Conservation (phyloP, 2,329 filamentous ascomycete genomes). For the Sphaerostilbella broomeana region DNA sequence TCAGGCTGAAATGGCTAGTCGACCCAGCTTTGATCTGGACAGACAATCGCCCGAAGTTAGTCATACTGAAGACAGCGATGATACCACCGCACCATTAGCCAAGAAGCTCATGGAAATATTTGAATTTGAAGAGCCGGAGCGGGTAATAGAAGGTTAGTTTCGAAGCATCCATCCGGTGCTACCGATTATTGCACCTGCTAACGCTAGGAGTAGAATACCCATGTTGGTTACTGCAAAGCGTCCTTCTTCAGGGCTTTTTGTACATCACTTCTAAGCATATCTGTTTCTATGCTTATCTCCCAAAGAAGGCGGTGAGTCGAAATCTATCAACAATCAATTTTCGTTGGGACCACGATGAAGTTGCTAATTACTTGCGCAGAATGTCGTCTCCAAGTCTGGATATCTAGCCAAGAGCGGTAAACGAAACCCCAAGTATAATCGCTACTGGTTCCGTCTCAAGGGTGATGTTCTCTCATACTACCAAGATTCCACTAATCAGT, state of each 20-base stretch:
- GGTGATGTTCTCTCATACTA: constrained; percentile 91
- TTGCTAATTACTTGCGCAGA: constrained; percentile 36
- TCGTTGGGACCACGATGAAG: background rate
- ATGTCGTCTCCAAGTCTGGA: constrained; percentile 75
- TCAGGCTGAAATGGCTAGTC: constrained; percentile 53
- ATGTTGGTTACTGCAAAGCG: constrained; percentile 87
- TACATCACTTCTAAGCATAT: constrained; percentile 91
- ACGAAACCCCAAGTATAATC: constrained; percentile 77
- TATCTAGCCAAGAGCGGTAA: constrained; percentile 84
- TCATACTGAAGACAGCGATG: constrained; percentile 28
- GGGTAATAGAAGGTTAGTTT: constrained; percentile 65
- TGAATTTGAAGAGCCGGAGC: constrained; percentile 71
- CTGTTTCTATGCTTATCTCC: constrained; percentile 96
- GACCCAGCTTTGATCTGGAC: constrained; percentile 53
- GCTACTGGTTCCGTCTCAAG: constrained; percentile 90
- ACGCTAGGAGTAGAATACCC: constrained; percentile 62
- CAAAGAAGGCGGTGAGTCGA: constrained; percentile 70
- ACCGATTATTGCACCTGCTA: background rate
- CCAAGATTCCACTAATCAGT: constrained; percentile 72
- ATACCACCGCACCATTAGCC: constrained; percentile 55
- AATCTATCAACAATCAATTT: background rate
- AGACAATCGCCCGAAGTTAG: constrained; percentile 35
- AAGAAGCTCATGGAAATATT: constrained; percentile 77
- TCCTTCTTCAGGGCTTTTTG: constrained; percentile 88
- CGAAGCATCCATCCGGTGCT: background rate